A percentile compares a stretch with the other conserved stretches of the same genome.
phyloP scores from a whole-genome alignment of 768 basidiomycete species.

The Lentinula lateritia region DNA sequence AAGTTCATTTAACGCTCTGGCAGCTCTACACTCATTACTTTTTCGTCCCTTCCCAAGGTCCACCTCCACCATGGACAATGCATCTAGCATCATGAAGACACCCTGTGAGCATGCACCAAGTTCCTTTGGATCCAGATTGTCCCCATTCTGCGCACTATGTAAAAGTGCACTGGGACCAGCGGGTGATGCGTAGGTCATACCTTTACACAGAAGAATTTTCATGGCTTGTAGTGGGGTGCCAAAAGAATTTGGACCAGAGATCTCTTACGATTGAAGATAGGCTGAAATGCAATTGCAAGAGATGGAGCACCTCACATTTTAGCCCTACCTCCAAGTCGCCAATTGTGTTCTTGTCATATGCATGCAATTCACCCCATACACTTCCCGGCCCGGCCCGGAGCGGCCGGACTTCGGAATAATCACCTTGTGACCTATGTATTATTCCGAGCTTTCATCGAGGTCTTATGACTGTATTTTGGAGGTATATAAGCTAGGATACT shows the following conservation, averaged over 20 bases:
- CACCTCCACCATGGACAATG: slow-evolving; percentile 58
- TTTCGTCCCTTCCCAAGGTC: slow-evolving; percentile 31
- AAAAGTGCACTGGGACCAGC: slow-evolving; percentile 35
- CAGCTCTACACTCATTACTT: slow-evolving; percentile 54
- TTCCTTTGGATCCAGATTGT: slow-evolving; percentile 18
- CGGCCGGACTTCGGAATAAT: too few species aligned
- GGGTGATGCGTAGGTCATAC: slow-evolving; percentile 41
- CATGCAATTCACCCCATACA: too few species aligned
- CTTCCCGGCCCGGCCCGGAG: too few species aligned
- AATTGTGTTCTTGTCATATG: too few species aligned
- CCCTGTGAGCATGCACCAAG: slow-evolving; percentile 58
- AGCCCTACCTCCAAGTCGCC: slow-evolving; percentile 62
- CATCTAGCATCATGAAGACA: slow-evolving; percentile 67
- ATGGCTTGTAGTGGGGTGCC: slow-evolving; percentile 86
- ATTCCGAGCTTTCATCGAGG: too few species aligned
- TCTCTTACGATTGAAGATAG: slow-evolving; percentile 71
- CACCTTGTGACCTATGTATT: too few species aligned
- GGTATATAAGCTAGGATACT: too few species aligned
- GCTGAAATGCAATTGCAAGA: slow-evolving; percentile 63
- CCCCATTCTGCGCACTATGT: slow-evolving; percentile 15
- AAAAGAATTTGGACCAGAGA: slow-evolving; percentile 88
- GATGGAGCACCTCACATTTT: slow-evolving; percentile 53
- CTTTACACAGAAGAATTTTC: slow-evolving; percentile 54
- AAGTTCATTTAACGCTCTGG: slow-evolving; percentile 73
- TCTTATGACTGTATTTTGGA: too few species aligned